Conservation (phyloP, 768 basidiomycete species). For the Mycena filopes region DNA sequence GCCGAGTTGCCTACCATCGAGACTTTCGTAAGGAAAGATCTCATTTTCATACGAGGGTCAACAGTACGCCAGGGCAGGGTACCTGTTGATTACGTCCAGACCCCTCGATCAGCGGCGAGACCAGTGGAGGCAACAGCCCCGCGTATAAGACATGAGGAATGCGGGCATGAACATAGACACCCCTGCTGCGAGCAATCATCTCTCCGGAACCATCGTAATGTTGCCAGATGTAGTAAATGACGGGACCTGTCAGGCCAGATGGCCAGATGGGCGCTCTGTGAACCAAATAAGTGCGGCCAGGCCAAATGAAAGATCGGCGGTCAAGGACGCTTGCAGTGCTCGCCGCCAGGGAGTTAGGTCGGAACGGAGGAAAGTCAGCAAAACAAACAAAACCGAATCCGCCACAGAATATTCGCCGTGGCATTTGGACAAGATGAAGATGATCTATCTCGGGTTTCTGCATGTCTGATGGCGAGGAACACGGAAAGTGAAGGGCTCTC, state of each 20-base stretch:
- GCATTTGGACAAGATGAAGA: background rate
- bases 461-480: slow-evolving; percentile 20
- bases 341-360: background rate
- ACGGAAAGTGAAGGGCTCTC: slow-evolving; percentile 2
- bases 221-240: slow-evolving; percentile 21
- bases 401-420: background rate
- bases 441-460: slow-evolving; percentile 5
- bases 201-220: slow-evolving; percentile 29
- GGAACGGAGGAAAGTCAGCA: background rate
- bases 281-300: background rate
- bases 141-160: slow-evolving; percentile 5
- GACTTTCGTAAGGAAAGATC: slow-evolving; percentile 22
- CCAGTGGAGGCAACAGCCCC: background rate
- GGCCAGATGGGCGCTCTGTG: no score
- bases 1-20: background rate
- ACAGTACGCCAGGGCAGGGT: slow-evolving; percentile 18
- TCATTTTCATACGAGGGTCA: slow-evolving; percentile 12
- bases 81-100: slow-evolving; percentile 31
- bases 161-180: slow-evolving; percentile 15
- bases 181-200: slow-evolving; percentile 27
- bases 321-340: background rate
- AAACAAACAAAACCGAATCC: no score
- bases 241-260: slow-evolving; percentile 22
- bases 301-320: background rate
- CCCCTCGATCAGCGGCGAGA: slow-evolving; percentile 22